A percentile compares a stretch with the other conserved stretches of the same genome.
phyloP scores from a whole-genome alignment of 2,329 filamentous ascomycete species.

The Sclerotinia trifoliorum region DNA sequence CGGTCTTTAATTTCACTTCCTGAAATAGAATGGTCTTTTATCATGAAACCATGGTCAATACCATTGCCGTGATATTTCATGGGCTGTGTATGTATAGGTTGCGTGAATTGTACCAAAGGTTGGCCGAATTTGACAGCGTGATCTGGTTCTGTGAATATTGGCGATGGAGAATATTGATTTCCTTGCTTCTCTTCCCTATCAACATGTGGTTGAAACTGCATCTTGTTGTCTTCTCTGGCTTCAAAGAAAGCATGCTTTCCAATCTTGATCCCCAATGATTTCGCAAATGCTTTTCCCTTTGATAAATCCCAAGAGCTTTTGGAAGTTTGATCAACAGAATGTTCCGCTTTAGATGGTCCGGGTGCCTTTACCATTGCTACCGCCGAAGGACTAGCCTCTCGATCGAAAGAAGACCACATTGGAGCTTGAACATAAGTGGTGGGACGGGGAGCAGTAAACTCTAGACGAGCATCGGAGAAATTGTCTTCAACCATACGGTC shows the following conservation, averaged over 20 bases:
- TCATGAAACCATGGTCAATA: neutral
- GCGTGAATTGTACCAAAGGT: neutral
- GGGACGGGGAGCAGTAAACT: neutral
- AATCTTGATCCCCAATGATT: constrained; percentile 33
- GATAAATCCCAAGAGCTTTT: neutral
- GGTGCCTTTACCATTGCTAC: constrained; percentile 42
- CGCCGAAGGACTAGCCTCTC: constrained; percentile 43
- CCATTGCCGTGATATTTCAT: neutral
- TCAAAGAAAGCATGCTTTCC: constrained; percentile 39
- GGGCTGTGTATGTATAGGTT: neutral
- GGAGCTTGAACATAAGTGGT: neutral
- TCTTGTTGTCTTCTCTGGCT: constrained; percentile 38
- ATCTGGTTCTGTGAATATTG: neutral
- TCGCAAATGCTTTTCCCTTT: constrained; percentile 19
- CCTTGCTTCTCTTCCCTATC: neutral
- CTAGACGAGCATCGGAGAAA: neutral
- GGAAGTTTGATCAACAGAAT: neutral
- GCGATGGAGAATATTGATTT: neutral
- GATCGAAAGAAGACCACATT: neutral
- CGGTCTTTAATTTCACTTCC: too few relatives aligned
- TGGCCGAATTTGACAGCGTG: neutral
- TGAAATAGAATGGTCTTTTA: neutral
- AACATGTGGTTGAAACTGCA: constrained; percentile 24
- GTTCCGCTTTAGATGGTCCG: neutral
- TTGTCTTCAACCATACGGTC: neutral